A percentile compares a stretch with the other conserved stretches of the same genome.
Conservation (phyloP, 192 early-diverging fungal species). For the Coemansia guatemalensis region DNA sequence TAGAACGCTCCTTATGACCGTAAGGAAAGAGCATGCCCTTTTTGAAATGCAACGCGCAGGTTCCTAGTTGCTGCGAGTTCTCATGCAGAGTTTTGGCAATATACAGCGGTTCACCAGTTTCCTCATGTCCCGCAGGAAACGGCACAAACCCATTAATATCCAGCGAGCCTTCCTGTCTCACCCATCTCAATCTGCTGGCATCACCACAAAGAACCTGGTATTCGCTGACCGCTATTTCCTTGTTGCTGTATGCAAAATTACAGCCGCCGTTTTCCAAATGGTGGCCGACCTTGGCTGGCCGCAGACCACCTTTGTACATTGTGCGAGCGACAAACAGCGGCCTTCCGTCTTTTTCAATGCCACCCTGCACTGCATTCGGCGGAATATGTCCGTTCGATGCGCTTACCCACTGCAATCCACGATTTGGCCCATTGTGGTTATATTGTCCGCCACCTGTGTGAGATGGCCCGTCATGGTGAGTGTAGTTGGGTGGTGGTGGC, state of each 20-base stretch:
- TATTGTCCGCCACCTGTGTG: conserved; percentile 9
- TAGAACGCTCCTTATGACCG: conserved; percentile 46
- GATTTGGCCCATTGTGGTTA: background rate
- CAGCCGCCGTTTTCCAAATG: conserved; percentile 53
- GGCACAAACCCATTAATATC: conserved; percentile 41
- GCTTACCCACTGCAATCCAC: conserved; percentile 45
- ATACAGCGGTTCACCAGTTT: conserved; percentile 49
- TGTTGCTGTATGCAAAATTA: conserved; percentile 57
- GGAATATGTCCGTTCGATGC: conserved; percentile 47
- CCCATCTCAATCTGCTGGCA: conserved; percentile 57
- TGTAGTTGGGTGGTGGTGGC: conserved; percentile 11
- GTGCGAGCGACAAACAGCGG: conserved; percentile 60
- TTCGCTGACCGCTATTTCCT: conserved; percentile 50
- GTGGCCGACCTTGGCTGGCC: conserved; percentile 53
- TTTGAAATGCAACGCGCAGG: conserved; percentile 51
- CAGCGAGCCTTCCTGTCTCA: conserved; percentile 47
- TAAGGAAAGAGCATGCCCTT: conserved; percentile 53
- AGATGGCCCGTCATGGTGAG: background rate
- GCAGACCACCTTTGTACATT: conserved; percentile 54
- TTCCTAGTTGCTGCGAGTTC: conserved; percentile 54
- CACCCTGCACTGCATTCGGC: conserved; percentile 58
- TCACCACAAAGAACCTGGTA: conserved; percentile 66
- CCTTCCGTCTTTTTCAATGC: conserved; percentile 58
- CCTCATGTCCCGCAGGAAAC: conserved; percentile 51
- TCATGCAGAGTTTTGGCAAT: conserved; percentile 52